Evolutionary conservation across 2,329 filamentous ascomycete genomes (phyloP).

Genomic region (Neoscytalidium dimidiatum): DNA sequence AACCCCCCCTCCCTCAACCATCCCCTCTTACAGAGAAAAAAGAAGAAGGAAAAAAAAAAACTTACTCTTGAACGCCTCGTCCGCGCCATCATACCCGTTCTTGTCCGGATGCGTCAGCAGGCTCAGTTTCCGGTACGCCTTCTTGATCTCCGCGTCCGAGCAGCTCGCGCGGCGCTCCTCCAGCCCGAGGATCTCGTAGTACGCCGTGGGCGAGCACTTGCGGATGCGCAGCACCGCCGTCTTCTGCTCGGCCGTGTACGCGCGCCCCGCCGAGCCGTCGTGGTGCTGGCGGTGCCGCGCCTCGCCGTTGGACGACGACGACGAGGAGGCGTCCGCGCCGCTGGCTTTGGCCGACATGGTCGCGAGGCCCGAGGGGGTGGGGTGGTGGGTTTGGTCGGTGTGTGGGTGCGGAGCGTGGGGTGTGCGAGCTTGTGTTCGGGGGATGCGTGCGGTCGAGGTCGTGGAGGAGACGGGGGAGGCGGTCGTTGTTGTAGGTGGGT

Average conservation of each 20-base stretch:
- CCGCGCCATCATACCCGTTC: slow-evolving; percentile 92
- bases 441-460: too few species aligned
- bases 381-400: slow-evolving; percentile 6
- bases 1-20: not conserved
- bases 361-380: slow-evolving; percentile 6
- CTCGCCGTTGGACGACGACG: slow-evolving; percentile 37
- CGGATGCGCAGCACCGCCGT: slow-evolving; percentile 87
- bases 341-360: slow-evolving; percentile 47
- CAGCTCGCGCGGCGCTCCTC: slow-evolving; percentile 64
- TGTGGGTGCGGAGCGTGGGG: not conserved
- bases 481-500: too few species aligned
- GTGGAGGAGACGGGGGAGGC: too few species aligned
- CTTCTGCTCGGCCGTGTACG: slow-evolving; percentile 88
- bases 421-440: not conserved
- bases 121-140: slow-evolving; percentile 93
- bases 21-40: not conserved
- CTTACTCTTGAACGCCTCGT: slow-evolving; percentile 93
- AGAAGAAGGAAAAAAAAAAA: slow-evolving; percentile 20
- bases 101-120: slow-evolving; percentile 97
- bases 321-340: slow-evolving; percentile 41
- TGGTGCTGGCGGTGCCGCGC: slow-evolving; percentile 64
- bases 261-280: slow-evolving; percentile 73
- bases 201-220: slow-evolving; percentile 79
- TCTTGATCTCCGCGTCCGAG: slow-evolving; percentile 88
- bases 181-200: slow-evolving; percentile 90